Conservation (phyloP, 2,329 filamentous ascomycete genomes). For the Phialophora tarda region DNA sequence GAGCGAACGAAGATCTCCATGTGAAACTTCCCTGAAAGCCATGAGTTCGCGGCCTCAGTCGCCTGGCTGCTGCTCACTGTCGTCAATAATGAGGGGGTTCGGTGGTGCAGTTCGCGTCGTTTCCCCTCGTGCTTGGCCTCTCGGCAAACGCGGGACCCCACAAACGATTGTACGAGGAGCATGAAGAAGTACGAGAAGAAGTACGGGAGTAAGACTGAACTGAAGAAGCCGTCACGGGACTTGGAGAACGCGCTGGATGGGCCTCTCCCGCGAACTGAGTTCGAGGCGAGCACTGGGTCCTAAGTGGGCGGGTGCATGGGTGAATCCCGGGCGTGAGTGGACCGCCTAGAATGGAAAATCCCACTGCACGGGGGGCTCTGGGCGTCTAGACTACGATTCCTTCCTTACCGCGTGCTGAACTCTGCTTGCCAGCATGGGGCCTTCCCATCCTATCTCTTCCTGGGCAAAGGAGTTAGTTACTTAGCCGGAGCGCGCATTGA, state of each 20-base stretch:
- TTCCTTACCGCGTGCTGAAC: no score
- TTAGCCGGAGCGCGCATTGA: no score
- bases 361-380: not conserved
- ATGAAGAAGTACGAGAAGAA: not conserved
- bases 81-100: not conserved
- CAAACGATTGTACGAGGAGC: not conserved
- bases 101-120: no score
- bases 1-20: not conserved
- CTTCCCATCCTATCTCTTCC: no score
- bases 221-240: no score
- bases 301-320: not conserved
- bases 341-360: not conserved
- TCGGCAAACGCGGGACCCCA: conserved; percentile 6
- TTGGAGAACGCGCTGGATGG: not conserved
- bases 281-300: no score
- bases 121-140: not conserved
- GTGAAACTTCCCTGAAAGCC: not conserved
- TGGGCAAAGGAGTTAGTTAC: no score
- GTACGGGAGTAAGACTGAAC: not conserved
- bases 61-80: not conserved
- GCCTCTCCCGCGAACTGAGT: not conserved
- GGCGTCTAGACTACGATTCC: no score
- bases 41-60: not conserved
- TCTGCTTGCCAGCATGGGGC: no score
- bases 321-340: not conserved